These are phyloP conservation scores for Lunasporangiospora selenospora DNA, from an alignment of 192 early-diverging fungal genomes.

Conservation along the genomic window DNA sequence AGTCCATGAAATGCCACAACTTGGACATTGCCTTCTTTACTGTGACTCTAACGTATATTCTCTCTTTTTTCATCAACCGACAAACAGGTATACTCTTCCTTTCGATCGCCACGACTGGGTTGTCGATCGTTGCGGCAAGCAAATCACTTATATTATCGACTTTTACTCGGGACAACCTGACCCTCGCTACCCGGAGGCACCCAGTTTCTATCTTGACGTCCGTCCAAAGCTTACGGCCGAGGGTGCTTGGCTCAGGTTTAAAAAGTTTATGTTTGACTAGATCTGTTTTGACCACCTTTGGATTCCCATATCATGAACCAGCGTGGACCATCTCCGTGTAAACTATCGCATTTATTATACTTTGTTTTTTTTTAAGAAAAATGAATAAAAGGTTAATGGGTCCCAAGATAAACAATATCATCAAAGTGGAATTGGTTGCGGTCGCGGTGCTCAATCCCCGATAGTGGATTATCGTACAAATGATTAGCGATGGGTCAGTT, in stretches of 20 bases:
- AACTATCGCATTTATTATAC: too few species aligned
- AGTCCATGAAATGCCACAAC: too few species aligned
- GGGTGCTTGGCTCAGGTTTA: conserved; percentile 64
- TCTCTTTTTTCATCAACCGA: background rate
- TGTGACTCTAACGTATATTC: background rate
- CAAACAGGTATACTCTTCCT: conserved; percentile 73
- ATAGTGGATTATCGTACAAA: too few species aligned
- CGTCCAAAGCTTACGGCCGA: conserved; percentile 75
- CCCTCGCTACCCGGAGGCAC: conserved; percentile 48
- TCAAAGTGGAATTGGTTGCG: too few species aligned
- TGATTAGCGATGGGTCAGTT: too few species aligned
- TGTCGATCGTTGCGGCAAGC: conserved; percentile 88
- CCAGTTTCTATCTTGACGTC: conserved; percentile 87
- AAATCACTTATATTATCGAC: conserved; percentile 89
- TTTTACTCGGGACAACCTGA: conserved; percentile 81
- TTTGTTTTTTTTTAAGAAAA: too few species aligned
- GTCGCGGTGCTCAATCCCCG: too few species aligned
- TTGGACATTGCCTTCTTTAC: background rate
- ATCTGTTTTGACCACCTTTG: too few species aligned
- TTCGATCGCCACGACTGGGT: conserved; percentile 97
- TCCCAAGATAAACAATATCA: too few species aligned
- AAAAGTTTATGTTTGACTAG: conserved; percentile 39
- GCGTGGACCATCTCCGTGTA: too few species aligned
- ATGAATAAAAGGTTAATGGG: too few species aligned
- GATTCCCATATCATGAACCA: too few species aligned